These are phyloP conservation scores for Megacollybia marginata DNA, from an alignment of 768 basidiomycete genomes.

Conservation along the genomic window DNA sequence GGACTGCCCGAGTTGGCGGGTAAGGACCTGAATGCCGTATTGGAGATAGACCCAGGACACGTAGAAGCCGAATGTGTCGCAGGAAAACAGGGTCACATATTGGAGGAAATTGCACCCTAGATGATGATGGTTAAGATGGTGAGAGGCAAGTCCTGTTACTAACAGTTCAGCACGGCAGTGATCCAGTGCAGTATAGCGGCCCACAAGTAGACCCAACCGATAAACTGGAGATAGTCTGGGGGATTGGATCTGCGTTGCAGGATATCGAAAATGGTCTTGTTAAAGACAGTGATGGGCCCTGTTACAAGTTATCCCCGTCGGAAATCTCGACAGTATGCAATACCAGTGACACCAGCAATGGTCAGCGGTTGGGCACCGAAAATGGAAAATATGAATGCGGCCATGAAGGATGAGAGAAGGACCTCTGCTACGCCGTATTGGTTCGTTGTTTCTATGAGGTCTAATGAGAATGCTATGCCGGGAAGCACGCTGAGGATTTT, in stretches of 20 bases:
- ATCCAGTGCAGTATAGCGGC: conserved; percentile 82
- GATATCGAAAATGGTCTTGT: conserved; percentile 83
- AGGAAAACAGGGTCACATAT: conserved; percentile 86
- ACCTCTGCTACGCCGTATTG: conserved; percentile 90
- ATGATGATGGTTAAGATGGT: background rate
- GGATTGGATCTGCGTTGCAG: conserved; percentile 46
- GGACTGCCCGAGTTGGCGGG: conserved; percentile 50
- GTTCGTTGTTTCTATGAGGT: conserved; percentile 84
- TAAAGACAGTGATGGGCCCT: conserved; percentile 91
- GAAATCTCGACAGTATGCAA: conserved; percentile 12
- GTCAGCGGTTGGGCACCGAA: conserved; percentile 88
- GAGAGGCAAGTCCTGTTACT: conserved; percentile 10
- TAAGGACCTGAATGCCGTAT: conserved; percentile 81
- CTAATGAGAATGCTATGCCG: conserved; percentile 86
- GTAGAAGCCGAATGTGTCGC: conserved; percentile 91
- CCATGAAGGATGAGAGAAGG: conserved; percentile 78
- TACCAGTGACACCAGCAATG: conserved; percentile 84
- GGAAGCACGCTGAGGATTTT: conserved; percentile 58
- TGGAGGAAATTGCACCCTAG: conserved; percentile 76
- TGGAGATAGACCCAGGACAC: conserved; percentile 88
- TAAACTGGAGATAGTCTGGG: conserved; percentile 76
- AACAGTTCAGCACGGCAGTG: conserved; percentile 73
- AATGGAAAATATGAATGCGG: conserved; percentile 79
- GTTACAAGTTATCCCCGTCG: background rate
- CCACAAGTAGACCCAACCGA: conserved; percentile 93